Evolutionary conservation across 2,329 filamentous ascomycete genomes (phyloP).

Genomic region (Zarea fungicola): DNA sequence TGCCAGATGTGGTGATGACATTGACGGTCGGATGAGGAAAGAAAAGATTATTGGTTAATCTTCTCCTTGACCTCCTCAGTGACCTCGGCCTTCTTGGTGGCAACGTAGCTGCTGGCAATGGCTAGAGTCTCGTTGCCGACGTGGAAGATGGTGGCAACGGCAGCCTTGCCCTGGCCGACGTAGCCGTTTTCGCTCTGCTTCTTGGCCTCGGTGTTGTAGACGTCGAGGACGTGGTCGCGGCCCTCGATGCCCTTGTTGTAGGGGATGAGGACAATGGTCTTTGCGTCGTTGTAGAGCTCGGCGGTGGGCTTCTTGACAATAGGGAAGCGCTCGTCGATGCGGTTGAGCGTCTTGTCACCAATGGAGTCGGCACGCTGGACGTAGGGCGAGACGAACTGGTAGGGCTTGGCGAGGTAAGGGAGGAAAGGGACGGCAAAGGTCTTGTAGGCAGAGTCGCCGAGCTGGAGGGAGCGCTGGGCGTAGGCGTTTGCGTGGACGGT

Average conservation of each 20-base stretch:
- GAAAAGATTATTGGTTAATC: constrained; percentile 37
- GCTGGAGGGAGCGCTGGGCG: constrained; percentile 74
- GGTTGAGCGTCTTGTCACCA: constrained; percentile 64
- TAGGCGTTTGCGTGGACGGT: constrained; percentile 77
- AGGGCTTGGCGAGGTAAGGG: constrained; percentile 66
- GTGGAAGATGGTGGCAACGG: constrained; percentile 61
- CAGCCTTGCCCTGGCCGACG: constrained; percentile 64
- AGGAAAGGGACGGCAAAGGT: constrained; percentile 72
- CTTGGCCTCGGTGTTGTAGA: constrained; percentile 56
- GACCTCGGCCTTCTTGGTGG: constrained; percentile 56
- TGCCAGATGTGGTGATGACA: not conserved
- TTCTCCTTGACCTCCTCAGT: constrained; percentile 52
- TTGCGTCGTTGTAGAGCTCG: constrained; percentile 62
- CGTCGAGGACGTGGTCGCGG: constrained; percentile 54
- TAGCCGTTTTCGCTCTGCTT: constrained; percentile 59
- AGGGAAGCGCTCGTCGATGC: constrained; percentile 66
- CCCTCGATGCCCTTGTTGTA: constrained; percentile 56
- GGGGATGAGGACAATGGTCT: constrained; percentile 57
- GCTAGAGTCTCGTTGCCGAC: constrained; percentile 60
- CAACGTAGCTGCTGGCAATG: constrained; percentile 55
- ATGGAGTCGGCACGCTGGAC: constrained; percentile 74
- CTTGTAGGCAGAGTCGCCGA: constrained; percentile 70
- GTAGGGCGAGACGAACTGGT: constrained; percentile 78
- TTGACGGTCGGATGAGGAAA: not conserved
- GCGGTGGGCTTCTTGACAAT: constrained; percentile 69